Conservation (phyloP, 371 early-diverging fungal genomes). For the Lichtheimia corymbifera region DNA sequence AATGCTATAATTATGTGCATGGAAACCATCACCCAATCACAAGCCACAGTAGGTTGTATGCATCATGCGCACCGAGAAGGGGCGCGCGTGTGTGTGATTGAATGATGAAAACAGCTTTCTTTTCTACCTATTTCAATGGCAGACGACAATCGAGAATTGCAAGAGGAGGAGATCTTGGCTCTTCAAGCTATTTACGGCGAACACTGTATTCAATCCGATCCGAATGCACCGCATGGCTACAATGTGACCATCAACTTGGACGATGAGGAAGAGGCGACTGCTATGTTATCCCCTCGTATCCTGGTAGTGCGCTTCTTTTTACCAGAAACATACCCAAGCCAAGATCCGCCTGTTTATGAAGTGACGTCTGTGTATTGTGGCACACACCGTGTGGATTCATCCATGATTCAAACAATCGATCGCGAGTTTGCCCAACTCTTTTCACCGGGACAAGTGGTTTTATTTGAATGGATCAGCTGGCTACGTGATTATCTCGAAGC, state of each 20-base stretch:
- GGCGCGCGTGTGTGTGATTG: no score
- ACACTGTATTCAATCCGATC: conserved; percentile 27
- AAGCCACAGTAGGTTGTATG: no score
- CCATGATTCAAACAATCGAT: conserved; percentile 50
- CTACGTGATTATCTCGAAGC: conserved; percentile 61
- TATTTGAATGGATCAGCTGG: conserved; percentile 80
- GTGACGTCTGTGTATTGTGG: conserved; percentile 70
- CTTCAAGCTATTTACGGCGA: conserved; percentile 45
- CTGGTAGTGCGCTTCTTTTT: conserved; percentile 56
- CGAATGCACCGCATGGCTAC: conserved; percentile 18
- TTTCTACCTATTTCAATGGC: neutral
- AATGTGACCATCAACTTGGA: conserved; percentile 39
- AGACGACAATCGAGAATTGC: conserved; percentile 29
- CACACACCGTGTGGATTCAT: conserved; percentile 41
- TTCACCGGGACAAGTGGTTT: conserved; percentile 67
- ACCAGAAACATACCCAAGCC: conserved; percentile 70
- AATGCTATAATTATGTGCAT: no score
- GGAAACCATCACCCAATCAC: no score
- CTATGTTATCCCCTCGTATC: conserved; percentile 34
- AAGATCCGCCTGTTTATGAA: conserved; percentile 69
- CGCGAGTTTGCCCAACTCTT: conserved; percentile 59
- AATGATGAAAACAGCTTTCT: no score
- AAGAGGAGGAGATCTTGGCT: conserved; percentile 42
- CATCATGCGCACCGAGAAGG: no score
- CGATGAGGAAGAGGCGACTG: conserved; percentile 18